Base-by-base conservation (phyloP, 305 asterid species). In the Fraxinus greggii region DNA sequence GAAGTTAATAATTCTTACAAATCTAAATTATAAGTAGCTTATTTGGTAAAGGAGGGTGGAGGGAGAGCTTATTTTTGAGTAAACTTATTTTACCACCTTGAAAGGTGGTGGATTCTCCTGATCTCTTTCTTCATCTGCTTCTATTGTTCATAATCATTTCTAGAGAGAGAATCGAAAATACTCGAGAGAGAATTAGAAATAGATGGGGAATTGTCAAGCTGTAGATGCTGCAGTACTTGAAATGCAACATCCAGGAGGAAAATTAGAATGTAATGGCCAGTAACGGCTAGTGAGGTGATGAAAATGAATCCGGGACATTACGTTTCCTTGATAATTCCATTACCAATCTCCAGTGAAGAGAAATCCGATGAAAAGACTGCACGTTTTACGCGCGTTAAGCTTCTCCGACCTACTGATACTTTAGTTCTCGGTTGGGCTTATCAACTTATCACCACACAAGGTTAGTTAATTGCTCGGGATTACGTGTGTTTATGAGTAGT, bases 201-300 rank as follows among this genome's bases (percentile, higher is more conserved):
- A 78, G 72, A 94, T 95, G 98, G 98, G 98, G 17, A 95, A 93
- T 84, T 95, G 98, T 76, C 98, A 93, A 69, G 97, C 97, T 61
- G 97, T 95, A 51, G 98, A 92, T 91, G 98, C 98, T 23, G 98
- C 98, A 31, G 98, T 97, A 32, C 85, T 95, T 40, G 97, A 93
- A 56, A 88, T 93, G 84, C 97, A 95, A 72, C 98, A 93, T 86
- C 97, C 97, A 2, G 86, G 59, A 80, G 98, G 98, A 56, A 95
- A 87, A 77, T 89, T 89, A 51, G 98, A 86, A 81, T 91, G 94
- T 92, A 90, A 75, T 92, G 94, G 93, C 79, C 97, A 3, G 73
- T 93, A 32, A 63, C 87, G 61, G 99, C 92, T 8, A 90, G 94
- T 84, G 97, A 92, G 80, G 95, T 95, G 56, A 92, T 95, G 97